Base-by-base conservation (phyloP, 75 land plant genomes). In the Gnetum montanum region DNA sequence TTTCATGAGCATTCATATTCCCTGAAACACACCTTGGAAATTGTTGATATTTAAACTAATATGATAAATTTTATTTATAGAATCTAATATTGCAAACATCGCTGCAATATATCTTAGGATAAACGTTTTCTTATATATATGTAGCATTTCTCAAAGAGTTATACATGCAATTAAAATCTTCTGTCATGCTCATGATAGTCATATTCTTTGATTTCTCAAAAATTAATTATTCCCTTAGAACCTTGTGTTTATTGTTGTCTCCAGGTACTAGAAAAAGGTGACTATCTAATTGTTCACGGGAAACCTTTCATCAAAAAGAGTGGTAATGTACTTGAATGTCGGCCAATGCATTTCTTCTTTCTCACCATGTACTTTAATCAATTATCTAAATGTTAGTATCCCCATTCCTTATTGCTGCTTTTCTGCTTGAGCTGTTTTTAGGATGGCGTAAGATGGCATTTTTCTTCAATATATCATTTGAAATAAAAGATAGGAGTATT, bases 391-490 rank as follows among this genome's bases (percentile, higher is more conserved):
- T 15, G n/a, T 15, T 47, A 12, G 33, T 38, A 43, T 38, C 52
- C 23, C 46, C 30, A 6, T 16, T 6, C 15, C 8, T 7, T 61
- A 24, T 28, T 60, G 38, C 76, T 31, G 54, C 12, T 58, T 18
- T 23, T 22, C 64, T 55, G 11, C 7, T 30, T 49, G n/a, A n/a
- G n/a, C n/a, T n/a, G n/a, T n/a, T n/a, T n/a, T 12, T 56, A 91
- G 97, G 97, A 18, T 91, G 97, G 97, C 75, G 97, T 46, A 91
- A 91, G 65, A 86, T 91, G 34, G 76, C 93, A 30, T 91, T 75
- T 58, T 91, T 71, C 64, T 91, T 91, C 83, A 91, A 86, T 47
- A 49, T 91, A 20, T 91, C 97, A 0, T 86, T 70, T 67, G 97
- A 91, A 65, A 91, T 91, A 15, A 91, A 71, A 49, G 97, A 91